Conservation (phyloP, 2,329 filamentous ascomycete species). For the Aspergillus fischeri region DNA sequence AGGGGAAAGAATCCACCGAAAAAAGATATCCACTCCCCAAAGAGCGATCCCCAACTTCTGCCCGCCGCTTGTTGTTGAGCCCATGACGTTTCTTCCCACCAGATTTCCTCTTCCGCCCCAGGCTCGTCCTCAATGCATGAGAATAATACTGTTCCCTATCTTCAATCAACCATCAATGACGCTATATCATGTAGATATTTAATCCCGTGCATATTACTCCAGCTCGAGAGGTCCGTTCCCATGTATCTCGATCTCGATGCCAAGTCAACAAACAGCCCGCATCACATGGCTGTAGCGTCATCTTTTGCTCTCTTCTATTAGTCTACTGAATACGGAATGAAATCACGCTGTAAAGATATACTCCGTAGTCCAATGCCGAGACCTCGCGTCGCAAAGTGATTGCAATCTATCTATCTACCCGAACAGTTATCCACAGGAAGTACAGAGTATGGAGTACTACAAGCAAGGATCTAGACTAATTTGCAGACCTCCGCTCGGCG, state of each 20-base stretch:
- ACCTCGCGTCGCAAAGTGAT: background rate
- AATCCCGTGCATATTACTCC: background rate
- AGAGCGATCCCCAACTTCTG: slow-evolving; percentile 18
- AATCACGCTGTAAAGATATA: too few species aligned
- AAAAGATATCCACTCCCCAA: background rate
- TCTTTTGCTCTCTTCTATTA: background rate
- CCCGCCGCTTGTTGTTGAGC: slow-evolving; percentile 21
- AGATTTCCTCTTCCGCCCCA: slow-evolving; percentile 5
- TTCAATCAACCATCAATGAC: background rate
- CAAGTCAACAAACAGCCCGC: background rate
- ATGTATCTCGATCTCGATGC: background rate
- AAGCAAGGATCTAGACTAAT: background rate
- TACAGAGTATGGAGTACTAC: too few species aligned
- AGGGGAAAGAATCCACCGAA: background rate
- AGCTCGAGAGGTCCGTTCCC: too few species aligned
- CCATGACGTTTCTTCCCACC: slow-evolving; percentile 18
- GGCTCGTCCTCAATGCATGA: background rate
- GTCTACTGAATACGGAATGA: too few species aligned
- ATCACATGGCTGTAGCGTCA: background rate
- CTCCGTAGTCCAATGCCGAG: background rate
- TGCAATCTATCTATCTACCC: background rate
- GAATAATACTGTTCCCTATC: background rate
- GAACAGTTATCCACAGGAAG: too few species aligned
- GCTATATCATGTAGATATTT: background rate
- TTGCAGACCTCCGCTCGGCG: background rate